phyloP scores from a whole-genome alignment of 768 basidiomycete genomes.

The Lentinula raphanica region DNA sequence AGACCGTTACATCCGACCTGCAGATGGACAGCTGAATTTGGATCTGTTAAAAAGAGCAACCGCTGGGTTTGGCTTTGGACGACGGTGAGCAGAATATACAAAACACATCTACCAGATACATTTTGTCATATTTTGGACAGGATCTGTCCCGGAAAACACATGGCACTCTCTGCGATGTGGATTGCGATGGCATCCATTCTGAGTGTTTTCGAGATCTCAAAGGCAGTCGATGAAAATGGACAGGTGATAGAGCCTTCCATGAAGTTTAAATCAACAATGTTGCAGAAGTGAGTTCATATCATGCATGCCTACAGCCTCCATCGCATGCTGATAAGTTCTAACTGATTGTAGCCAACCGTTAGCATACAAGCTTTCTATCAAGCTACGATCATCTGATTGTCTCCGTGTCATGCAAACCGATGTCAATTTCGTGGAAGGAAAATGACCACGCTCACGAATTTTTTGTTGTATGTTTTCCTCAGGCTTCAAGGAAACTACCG shows the following conservation, averaged over 20 bases:
- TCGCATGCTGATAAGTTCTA: neutral
- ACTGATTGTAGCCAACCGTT: neutral
- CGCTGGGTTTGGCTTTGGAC: conserved; percentile 7
- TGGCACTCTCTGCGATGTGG: conserved; percentile 24
- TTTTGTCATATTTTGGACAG: neutral
- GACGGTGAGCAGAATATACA: neutral
- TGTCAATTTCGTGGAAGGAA: neutral
- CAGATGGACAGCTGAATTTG: conserved; percentile 4
- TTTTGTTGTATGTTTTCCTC: too few species aligned
- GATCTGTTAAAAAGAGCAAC: neutral
- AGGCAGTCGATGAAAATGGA: conserved; percentile 7
- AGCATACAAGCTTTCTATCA: neutral
- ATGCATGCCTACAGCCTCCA: too few species aligned
- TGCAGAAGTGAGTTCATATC: neutral
- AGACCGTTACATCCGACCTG: conserved; percentile 26
- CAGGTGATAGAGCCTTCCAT: conserved; percentile 2
- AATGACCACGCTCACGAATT: too few species aligned
- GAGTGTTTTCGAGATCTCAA: conserved; percentile 20
- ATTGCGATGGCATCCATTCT: conserved; percentile 22
- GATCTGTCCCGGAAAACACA: conserved; percentile 3
- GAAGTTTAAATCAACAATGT: conserved; percentile 1
- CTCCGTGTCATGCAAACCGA: neutral
- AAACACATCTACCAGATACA: too few species aligned
- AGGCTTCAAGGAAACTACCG: too few species aligned
- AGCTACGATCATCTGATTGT: neutral